Conservation (phyloP, 192 early-diverging fungal genomes). For the Entomortierella chlamydospora region DNA sequence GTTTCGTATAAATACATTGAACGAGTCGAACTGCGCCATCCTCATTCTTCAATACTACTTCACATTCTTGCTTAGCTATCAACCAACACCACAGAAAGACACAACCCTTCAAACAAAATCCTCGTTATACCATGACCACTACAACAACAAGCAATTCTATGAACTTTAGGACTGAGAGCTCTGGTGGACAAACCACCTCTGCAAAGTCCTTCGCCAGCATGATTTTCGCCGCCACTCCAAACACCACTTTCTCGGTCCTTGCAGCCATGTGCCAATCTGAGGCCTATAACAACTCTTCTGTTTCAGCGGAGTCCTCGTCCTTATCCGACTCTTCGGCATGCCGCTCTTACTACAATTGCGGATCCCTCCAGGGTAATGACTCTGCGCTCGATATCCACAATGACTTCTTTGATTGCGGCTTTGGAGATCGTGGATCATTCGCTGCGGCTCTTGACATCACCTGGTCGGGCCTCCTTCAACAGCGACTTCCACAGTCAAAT, state of each 20-base stretch:
- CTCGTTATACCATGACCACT: background rate
- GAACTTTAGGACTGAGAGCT: background rate
- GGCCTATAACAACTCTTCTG: background rate
- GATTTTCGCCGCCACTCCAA: slow-evolving; percentile 4
- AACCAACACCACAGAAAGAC: background rate
- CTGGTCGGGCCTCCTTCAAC: slow-evolving; percentile 14
- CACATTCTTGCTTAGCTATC: too few relatives aligned
- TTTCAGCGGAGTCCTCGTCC: background rate
- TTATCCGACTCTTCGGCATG: background rate
- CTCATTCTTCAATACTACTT: background rate
- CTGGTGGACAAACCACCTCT: background rate
- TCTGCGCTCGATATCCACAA: background rate
- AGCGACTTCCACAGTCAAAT: slow-evolving; percentile 7
- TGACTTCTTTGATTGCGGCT: slow-evolving; percentile 8
- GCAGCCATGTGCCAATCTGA: background rate
- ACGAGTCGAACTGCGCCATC: too few relatives aligned
- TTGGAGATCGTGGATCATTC: slow-evolving; percentile 11
- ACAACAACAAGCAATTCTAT: background rate
- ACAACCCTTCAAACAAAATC: background rate
- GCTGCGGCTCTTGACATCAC: background rate
- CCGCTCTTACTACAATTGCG: background rate
- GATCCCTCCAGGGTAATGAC: background rate
- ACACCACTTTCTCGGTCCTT: slow-evolving; percentile 5
- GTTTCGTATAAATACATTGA: too few relatives aligned
- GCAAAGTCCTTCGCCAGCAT: slow-evolving; percentile 1